Base-by-base conservation (phyloP, 1,284 basidiomycete species). In the Marasmius oreades region DNA sequence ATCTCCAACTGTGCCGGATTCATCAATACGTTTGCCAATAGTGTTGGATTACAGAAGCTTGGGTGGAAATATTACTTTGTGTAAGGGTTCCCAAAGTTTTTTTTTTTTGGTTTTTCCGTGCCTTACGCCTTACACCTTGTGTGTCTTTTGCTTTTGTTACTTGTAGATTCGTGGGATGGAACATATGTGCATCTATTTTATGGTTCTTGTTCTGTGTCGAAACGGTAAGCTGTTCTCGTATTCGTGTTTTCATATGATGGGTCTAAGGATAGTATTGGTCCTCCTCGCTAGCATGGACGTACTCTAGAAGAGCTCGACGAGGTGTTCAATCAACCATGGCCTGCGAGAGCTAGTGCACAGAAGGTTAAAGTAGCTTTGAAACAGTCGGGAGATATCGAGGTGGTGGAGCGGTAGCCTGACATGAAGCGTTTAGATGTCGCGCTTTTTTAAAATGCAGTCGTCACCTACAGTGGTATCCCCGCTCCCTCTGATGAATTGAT, bases 51-150 rank as follows among this genome's bases (percentile, higher is more conserved):
- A 18, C 34, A 53, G 37, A 62, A 63, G 3, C 59, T 68, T 12
- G 61, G 63, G 20, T 67, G 65, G 65, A 67, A 61, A 36, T 68
- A 68, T 55, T 68, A 68, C 52, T 68, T 67, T 46, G 67, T 68
- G 61, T 65, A 57, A 51, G n/a, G n/a, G n/a, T n/a, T n/a, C n/a
- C n/a, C n/a, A n/a, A n/a, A n/a, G n/a, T n/a, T n/a, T n/a, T n/a
- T n/a, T n/a, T n/a, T n/a, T n/a, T n/a, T n/a, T n/a, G n/a, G 62
- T 52, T 11, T 7, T 47, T 39, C 20, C 2, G 53, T 22, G 28
- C 18, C 33, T 44, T 31, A 1, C 12, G 10, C 18, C 28, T 14
- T 31, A 11, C 50, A 7, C 28, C 44, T 23, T 16, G 14, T n/a
- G 42, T 22, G 4, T 37, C 26, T 6, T 43, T 16, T 7, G n/a